Evolutionary conservation across 768 basidiomycete genomes (phyloP).

Genomic region (Infundibulicybe gibba): DNA sequence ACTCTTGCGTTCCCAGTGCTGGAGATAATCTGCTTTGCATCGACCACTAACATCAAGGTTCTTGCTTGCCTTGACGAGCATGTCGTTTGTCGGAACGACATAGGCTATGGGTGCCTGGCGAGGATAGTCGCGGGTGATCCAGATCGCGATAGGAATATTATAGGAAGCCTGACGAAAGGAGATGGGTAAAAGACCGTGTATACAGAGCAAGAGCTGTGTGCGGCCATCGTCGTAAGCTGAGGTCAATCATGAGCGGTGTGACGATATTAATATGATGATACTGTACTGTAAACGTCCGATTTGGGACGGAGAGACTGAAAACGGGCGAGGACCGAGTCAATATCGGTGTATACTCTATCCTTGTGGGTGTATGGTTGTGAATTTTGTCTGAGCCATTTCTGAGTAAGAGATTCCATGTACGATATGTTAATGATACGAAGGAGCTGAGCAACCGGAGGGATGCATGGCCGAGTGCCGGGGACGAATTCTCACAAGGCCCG

Average conservation of each 20-base stretch:
- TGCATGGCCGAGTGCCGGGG: background rate
- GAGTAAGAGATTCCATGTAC: slow-evolving; percentile 33
- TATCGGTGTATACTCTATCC: slow-evolving; percentile 60
- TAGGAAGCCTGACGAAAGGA: slow-evolving; percentile 71
- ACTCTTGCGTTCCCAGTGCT: slow-evolving; percentile 76
- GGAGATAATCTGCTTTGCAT: slow-evolving; percentile 65
- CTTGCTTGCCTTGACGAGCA: slow-evolving; percentile 79
- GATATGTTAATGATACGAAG: slow-evolving; percentile 10
- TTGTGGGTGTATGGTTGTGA: slow-evolving; percentile 49
- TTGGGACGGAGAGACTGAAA: slow-evolving; percentile 66
- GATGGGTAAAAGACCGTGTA: slow-evolving; percentile 92
- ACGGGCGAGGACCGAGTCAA: slow-evolving; percentile 53
- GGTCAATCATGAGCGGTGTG: slow-evolving; percentile 8
- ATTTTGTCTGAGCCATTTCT: slow-evolving; percentile 68
- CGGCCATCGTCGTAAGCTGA: slow-evolving; percentile 93
- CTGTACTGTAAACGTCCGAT: slow-evolving; percentile 74
- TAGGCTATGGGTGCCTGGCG: slow-evolving; percentile 78
- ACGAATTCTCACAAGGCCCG: slow-evolving; percentile 8
- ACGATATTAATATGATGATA: slow-evolving; percentile 10
- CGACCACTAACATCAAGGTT: slow-evolving; percentile 80
- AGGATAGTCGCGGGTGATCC: slow-evolving; percentile 87
- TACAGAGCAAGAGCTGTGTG: slow-evolving; percentile 83
- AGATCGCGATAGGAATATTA: slow-evolving; percentile 91
- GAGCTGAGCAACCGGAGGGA: background rate
- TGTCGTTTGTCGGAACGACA: slow-evolving; percentile 87